Percentiles rank a stretch among this genome's conserved stretches.
Conservation (phyloP, 2,329 filamentous ascomycete genomes). For the Stagonosporopsis rhizophila region DNA sequence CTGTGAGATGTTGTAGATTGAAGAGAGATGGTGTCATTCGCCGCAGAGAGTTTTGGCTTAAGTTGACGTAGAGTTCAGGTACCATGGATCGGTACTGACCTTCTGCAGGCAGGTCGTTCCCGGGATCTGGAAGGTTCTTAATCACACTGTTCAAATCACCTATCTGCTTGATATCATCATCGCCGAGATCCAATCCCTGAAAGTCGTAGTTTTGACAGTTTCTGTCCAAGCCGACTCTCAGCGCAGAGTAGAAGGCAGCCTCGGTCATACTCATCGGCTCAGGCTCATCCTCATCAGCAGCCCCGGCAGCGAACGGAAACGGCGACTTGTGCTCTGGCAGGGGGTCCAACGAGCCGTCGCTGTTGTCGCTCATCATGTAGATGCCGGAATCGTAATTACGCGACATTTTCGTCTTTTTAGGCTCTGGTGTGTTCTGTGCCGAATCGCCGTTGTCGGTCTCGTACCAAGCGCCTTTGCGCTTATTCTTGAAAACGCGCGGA, state of each 20-base stretch:
- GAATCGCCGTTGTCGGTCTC: slow-evolving; percentile 25
- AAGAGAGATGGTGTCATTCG: slow-evolving; percentile 36
- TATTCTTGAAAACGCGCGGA: slow-evolving; percentile 43
- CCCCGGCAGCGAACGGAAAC: slow-evolving; percentile 15
- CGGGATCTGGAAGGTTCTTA: slow-evolving; percentile 30
- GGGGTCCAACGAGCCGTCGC: slow-evolving; percentile 25
- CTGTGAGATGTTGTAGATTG: slow-evolving; percentile 33
- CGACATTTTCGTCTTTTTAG: slow-evolving; percentile 39
- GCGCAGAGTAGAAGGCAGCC: slow-evolving; percentile 17
- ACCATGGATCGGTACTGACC: slow-evolving; percentile 42
- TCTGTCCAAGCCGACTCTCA: slow-evolving; percentile 24
- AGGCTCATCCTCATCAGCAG: slow-evolving; percentile 4
- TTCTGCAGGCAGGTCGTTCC: slow-evolving; percentile 34
- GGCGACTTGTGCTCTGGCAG: slow-evolving; percentile 25
- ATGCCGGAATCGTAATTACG: slow-evolving; percentile 44
- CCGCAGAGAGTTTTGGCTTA: slow-evolving; percentile 31
- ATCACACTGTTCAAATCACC: slow-evolving; percentile 37
- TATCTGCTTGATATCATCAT: slow-evolving; percentile 36
- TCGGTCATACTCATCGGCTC: slow-evolving; percentile 17
- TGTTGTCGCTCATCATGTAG: slow-evolving; percentile 42
- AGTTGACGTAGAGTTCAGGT: slow-evolving; percentile 33
- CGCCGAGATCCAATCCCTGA: slow-evolving; percentile 18
- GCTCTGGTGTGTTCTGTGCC: slow-evolving; percentile 21
- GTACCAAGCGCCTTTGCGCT: slow-evolving; percentile 44
- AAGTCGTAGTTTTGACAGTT: slow-evolving; percentile 31